These are phyloP conservation scores for Prinsepia uniflora DNA, from an alignment of 306 rosid species.

Conservation along the genomic window DNA sequence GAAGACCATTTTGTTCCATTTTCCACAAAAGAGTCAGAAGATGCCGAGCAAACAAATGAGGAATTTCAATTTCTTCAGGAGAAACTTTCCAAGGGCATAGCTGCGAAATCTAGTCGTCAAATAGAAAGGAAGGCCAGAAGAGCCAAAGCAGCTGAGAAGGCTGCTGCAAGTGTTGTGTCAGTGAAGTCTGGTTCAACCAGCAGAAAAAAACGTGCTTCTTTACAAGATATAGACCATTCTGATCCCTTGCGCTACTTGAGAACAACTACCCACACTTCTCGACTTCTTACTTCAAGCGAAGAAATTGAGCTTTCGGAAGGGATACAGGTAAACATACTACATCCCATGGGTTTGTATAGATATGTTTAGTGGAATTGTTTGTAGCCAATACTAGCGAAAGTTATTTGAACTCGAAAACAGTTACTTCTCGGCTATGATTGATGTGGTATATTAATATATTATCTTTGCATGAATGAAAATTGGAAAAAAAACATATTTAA, in stretches of 20 bases:
- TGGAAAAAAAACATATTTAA: neutral
- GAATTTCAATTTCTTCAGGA: slow-evolving; percentile 59
- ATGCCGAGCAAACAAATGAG: slow-evolving; percentile 45
- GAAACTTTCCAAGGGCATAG: slow-evolving; percentile 43
- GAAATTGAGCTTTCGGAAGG: slow-evolving; percentile 83
- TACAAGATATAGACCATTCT: slow-evolving; percentile 71
- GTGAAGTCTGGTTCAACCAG: slow-evolving; percentile 57
- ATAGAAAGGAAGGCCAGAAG: slow-evolving; percentile 78
- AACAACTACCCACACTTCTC: slow-evolving; percentile 56
- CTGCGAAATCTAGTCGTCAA: slow-evolving; percentile 83
- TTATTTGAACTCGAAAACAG: neutral
- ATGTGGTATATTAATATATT: neutral
- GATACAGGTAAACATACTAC: slow-evolving; percentile 60
- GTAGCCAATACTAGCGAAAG: neutral
- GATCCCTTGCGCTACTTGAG: slow-evolving; percentile 86
- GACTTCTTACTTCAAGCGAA: slow-evolving; percentile 72
- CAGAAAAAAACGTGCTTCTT: slow-evolving; percentile 62
- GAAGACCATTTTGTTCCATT: slow-evolving; percentile 33
- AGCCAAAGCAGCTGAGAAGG: slow-evolving; percentile 75
- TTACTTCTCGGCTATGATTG: neutral
- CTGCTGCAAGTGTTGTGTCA: slow-evolving; percentile 56
- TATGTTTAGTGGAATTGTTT: neutral
- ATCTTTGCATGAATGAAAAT: neutral
- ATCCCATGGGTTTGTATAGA: neutral
- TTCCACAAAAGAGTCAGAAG: slow-evolving; percentile 40